phyloP scores from a whole-genome alignment of 495 filamentous ascomycete species.

The Mycothermus thermophilus region DNA sequence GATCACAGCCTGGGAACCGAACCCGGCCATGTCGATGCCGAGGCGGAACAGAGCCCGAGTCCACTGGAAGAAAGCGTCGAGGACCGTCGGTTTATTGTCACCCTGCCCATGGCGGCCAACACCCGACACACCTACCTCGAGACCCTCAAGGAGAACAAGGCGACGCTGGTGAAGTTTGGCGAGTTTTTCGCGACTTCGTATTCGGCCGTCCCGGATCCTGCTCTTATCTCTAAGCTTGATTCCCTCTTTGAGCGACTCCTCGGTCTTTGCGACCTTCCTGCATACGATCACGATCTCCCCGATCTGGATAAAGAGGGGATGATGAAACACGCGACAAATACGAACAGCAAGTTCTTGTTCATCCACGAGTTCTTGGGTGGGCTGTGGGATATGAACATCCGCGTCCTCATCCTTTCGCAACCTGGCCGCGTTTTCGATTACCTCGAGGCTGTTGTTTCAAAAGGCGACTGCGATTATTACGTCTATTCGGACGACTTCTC shows the following conservation, averaged over 20 bases:
- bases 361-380: conserved; percentile 26
- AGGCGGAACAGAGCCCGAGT: not conserved
- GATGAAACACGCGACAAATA: conserved; percentile 24
- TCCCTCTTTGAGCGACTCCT: conserved; percentile 23
- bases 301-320: conserved; percentile 16
- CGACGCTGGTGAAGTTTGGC: conserved; percentile 21
- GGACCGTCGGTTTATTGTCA: conserved; percentile 21
- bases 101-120: conserved; percentile 27
- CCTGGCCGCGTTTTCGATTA: conserved; percentile 25
- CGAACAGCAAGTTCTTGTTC: conserved; percentile 35
- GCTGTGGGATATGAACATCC: conserved; percentile 19
- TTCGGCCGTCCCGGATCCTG: conserved; percentile 13
- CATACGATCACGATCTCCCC: conserved; percentile 21
- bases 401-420: conserved; percentile 28
- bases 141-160: conserved; percentile 21
- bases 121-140: conserved; percentile 27
- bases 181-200: conserved; percentile 12
- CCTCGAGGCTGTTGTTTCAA: conserved; percentile 22
- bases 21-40: not conserved
- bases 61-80: conserved; percentile 4
- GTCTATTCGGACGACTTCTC: not conserved
- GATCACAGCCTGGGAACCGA: not conserved
- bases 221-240: conserved; percentile 22
- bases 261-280: conserved; percentile 30
- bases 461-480: conserved; percentile 15